A percentile compares a stretch with the other conserved stretches of the same genome.
These are phyloP conservation scores for Chaetomiaceae sp. DNA, from an alignment of 2,329 filamentous ascomycete species.

Conservation along the genomic window DNA sequence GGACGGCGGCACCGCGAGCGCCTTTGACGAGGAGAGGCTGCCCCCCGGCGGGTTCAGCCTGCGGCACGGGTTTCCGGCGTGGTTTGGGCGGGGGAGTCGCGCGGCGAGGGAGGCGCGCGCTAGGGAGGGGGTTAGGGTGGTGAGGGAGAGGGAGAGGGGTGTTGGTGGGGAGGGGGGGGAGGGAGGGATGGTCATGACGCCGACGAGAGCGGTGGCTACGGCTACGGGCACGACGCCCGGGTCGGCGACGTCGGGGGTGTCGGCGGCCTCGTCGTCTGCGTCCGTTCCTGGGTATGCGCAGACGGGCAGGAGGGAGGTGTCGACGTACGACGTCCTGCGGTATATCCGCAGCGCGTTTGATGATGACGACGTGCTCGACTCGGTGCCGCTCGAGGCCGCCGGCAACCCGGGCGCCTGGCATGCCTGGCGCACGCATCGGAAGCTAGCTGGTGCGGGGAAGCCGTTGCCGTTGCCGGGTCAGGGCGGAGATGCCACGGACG, in stretches of 20 bases:
- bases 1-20: slow-evolving; percentile 72
- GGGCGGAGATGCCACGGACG: not conserved
- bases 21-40: slow-evolving; percentile 74
- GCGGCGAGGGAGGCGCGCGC: slow-evolving; percentile 32
- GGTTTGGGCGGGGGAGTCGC: slow-evolving; percentile 68
- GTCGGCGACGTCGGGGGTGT: not conserved
- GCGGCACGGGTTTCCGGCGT: slow-evolving; percentile 82
- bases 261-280: slow-evolving; percentile 21
- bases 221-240: slow-evolving; percentile 11
- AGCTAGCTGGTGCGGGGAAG: slow-evolving; percentile 30
- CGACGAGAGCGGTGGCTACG: slow-evolving; percentile 12
- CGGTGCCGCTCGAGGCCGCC: slow-evolving; percentile 72
- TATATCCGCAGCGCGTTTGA: slow-evolving; percentile 84
- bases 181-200: slow-evolving; percentile 3
- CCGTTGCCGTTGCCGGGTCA: slow-evolving; percentile 25
- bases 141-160: slow-evolving; percentile 34
- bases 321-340: slow-evolving; percentile 64
- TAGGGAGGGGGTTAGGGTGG: too few relatives aligned
- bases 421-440: slow-evolving; percentile 75
- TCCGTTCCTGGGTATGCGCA: slow-evolving; percentile 37
- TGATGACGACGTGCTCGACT: slow-evolving; percentile 70
- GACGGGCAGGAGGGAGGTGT: slow-evolving; percentile 35
- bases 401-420: slow-evolving; percentile 92
- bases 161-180: not conserved
- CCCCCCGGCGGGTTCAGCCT: slow-evolving; percentile 88